These are phyloP conservation scores for Avena eriantha DNA, from an alignment of 176 grass and related monocot species.

Conservation along the genomic window DNA sequence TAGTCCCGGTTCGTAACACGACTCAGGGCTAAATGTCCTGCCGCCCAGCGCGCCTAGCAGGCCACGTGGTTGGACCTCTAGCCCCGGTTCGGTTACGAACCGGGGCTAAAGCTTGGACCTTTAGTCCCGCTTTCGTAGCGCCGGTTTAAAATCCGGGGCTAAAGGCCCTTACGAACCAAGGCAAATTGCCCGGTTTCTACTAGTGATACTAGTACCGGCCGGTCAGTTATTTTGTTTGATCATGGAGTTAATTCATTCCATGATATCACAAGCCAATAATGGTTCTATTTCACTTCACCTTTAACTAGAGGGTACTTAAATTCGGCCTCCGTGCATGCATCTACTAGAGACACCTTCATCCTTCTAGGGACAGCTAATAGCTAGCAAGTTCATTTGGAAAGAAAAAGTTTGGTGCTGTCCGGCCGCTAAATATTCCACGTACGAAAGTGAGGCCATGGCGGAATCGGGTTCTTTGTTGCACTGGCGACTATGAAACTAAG, in stretches of 20 bases:
- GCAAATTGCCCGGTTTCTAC: no score
- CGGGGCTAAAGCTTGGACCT: no score
- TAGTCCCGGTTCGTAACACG: no score
- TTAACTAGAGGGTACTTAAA: not conserved
- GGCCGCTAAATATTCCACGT: not conserved
- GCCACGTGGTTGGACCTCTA: no score
- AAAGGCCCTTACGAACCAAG: no score
- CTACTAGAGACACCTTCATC: slow-evolving; percentile 14
- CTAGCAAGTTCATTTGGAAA: not conserved
- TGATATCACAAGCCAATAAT: not conserved
- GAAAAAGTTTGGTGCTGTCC: slow-evolving; percentile 13
- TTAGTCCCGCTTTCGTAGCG: no score
- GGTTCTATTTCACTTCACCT: not conserved
- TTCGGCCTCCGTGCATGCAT: not conserved
- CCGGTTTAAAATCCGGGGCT: no score
- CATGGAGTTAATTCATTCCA: not conserved
- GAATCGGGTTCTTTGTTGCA: slow-evolving; percentile 6
- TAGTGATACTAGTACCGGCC: no score
- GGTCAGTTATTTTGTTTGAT: no score
- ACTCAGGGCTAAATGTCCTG: no score
- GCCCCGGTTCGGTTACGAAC: no score
- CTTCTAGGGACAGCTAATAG: slow-evolving; percentile 14
- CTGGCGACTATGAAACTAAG: not conserved
- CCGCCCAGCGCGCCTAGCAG: no score
- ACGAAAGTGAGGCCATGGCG: not conserved